A percentile compares a stretch with the other conserved stretches of the same genome.
These are phyloP conservation scores for Xylaria sp. DNA, from an alignment of 2,329 filamentous ascomycete genomes.

Conservation along the genomic window DNA sequence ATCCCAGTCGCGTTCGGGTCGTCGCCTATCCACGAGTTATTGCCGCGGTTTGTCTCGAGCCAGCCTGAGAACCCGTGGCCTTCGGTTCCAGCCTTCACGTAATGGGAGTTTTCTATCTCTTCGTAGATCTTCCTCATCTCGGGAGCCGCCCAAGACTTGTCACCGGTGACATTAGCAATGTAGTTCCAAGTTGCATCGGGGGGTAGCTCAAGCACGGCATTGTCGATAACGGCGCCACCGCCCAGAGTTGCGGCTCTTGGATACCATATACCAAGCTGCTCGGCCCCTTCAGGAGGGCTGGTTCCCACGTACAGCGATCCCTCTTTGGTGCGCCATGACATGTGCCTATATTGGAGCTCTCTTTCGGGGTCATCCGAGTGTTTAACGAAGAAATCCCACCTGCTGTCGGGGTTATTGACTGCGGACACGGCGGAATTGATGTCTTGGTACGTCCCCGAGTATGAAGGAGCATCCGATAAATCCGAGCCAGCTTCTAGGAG, in stretches of 20 bases:
- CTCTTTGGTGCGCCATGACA: slow-evolving; percentile 57
- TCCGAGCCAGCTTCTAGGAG: slow-evolving; percentile 66
- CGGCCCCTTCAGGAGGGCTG: slow-evolving; percentile 57
- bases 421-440: slow-evolving; percentile 15
- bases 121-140: slow-evolving; percentile 37
- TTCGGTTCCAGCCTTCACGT: slow-evolving; percentile 47
- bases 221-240: slow-evolving; percentile 38
- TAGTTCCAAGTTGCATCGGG: slow-evolving; percentile 50
- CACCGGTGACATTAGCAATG: slow-evolving; percentile 46
- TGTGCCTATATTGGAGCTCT: slow-evolving; percentile 62
- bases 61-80: slow-evolving; percentile 38
- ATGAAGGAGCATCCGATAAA: slow-evolving; percentile 50
- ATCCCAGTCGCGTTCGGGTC: slow-evolving; percentile 27
- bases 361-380: slow-evolving; percentile 60
- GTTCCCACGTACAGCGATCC: slow-evolving; percentile 59
- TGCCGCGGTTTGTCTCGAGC: slow-evolving; percentile 33
- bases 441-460: slow-evolving; percentile 34
- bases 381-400: slow-evolving; percentile 62
- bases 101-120: slow-evolving; percentile 36
- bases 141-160: slow-evolving; percentile 35
- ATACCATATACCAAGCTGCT: slow-evolving; percentile 60
- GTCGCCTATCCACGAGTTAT: slow-evolving; percentile 28
- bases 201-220: slow-evolving; percentile 46
- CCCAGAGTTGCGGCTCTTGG: slow-evolving; percentile 57
- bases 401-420: slow-evolving; percentile 59